These are phyloP conservation scores for Barnettozyma wickerhamii DNA, from an alignment of 805 yeast species.

Conservation along the genomic window DNA sequence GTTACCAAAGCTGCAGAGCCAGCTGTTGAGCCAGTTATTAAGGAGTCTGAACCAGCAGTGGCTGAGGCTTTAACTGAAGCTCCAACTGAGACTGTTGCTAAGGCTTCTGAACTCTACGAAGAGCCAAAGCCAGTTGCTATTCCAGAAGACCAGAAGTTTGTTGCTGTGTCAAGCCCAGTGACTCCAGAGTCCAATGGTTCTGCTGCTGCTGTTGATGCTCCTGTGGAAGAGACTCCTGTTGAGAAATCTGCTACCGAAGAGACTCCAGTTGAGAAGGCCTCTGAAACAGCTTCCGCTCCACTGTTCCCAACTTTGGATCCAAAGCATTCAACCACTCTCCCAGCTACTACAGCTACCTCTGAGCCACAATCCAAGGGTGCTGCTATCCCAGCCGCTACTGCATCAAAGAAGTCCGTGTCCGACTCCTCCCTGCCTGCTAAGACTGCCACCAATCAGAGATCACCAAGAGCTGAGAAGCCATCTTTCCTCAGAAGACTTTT, in stretches of 20 bases:
- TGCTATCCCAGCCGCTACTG: slow-evolving; percentile 6
- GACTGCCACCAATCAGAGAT: not conserved
- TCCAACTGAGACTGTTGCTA: not conserved
- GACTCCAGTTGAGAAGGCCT: not conserved
- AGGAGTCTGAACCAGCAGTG: not conserved
- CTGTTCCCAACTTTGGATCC: slow-evolving; percentile 20
- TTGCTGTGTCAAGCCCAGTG: slow-evolving; percentile 10
- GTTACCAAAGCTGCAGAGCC: too few relatives aligned
- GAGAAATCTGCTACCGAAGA: too few relatives aligned
- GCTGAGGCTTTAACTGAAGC: not conserved
- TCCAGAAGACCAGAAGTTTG: slow-evolving; percentile 19
- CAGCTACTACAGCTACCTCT: too few relatives aligned
- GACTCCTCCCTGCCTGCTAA: slow-evolving; percentile 4
- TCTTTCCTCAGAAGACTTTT: slow-evolving; percentile 12
- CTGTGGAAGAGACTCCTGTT: slow-evolving; percentile 1
- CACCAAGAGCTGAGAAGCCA: slow-evolving; percentile 5
- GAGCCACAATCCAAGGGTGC: slow-evolving; percentile 6
- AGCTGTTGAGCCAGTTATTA: slow-evolving; percentile 1
- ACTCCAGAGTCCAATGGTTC: slow-evolving; percentile 1
- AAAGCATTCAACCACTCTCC: too few relatives aligned
- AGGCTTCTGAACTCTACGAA: too few relatives aligned
- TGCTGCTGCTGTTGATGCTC: slow-evolving; percentile 1
- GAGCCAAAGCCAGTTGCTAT: slow-evolving; percentile 18
- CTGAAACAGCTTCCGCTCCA: not conserved
- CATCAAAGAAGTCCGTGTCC: slow-evolving; percentile 5